Base-by-base conservation (phyloP, 345 rosid species). In the Viola odorata region DNA sequence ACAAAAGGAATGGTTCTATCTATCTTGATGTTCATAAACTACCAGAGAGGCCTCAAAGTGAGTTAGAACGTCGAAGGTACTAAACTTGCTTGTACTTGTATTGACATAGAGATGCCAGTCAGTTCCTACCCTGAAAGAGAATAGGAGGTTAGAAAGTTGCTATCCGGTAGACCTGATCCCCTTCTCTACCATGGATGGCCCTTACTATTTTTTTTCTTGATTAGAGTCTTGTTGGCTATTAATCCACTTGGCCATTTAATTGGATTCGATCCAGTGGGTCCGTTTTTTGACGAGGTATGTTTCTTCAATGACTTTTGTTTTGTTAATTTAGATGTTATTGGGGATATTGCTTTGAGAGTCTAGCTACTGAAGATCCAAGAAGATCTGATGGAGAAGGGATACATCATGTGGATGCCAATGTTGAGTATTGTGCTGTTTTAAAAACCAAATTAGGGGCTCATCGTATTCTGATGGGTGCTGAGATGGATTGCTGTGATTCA, bases 371-470 rank as follows among this genome's bases (percentile, higher is more conserved):
- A 77, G 92, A 88, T 82, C 82, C 95, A 54, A 79, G 77, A 66
- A 86, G 96, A 77, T 86, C 68, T 60, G 81, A 78, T 63, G 96
- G 95, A 52, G 89, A 87, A 81, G 84, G 76, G 55, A 82, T 90
- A 75, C 95, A 84, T 70, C 87, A 90, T 62, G 73, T 87, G 51
- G 88, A 92, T 79, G 86, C 98, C 65, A 92, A 92, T 75, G 86
- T 82, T 57, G 96, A 89, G 60, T 92, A 69, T 67, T 89, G 96
- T 79, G 71, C 96, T 23, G 85, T 84, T 70, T 70, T 92, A 45
- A 92, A 89, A 82, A 92, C 96, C 53, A 92, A 92, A 76, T 75
- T 92, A 58, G 98, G 98, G 62, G 98, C 98, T 67, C 96, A 92
- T 76, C 91, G 96, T 50, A 83, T 92, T 66, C 61, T 94, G 59